Evolutionary conservation across 2,329 filamentous ascomycete genomes (phyloP).

Genomic region (Trichoderma sp.): DNA sequence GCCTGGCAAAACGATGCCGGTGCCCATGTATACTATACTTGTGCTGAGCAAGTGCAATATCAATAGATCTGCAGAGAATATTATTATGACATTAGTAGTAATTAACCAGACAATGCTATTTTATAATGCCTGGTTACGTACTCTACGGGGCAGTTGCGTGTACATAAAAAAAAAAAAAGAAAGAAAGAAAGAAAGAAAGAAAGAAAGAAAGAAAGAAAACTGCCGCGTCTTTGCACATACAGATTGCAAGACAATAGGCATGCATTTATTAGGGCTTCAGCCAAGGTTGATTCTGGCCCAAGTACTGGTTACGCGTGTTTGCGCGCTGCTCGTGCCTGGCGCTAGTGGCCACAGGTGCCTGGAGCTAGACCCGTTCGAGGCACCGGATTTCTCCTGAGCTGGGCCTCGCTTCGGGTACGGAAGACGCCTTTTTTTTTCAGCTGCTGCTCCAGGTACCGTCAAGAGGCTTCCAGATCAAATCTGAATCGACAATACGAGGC

Average conservation of each 20-base stretch:
- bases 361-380: constrained; percentile 6
- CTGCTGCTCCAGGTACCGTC: neutral
- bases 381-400: neutral
- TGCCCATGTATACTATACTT: neutral
- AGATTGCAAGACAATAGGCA: too few species aligned
- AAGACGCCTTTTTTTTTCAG: neutral
- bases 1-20: neutral
- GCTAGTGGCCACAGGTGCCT: constrained; percentile 15
- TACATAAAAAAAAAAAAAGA: too few species aligned
- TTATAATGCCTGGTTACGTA: too few species aligned
- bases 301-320: neutral
- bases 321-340: neutral
- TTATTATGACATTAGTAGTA: too few species aligned
- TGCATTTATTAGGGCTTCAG: too few species aligned
- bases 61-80: too few species aligned
- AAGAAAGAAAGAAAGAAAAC: too few species aligned
- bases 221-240: too few species aligned
- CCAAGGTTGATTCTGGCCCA: neutral
- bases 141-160: too few species aligned
- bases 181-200: too few species aligned
- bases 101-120: too few species aligned
- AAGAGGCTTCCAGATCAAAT: neutral
- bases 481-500: neutral
- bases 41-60: neutral
- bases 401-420: neutral